Percentiles rank a stretch among this genome's conserved stretches.
These are phyloP conservation scores for Cucumis sativus DNA, from an alignment of 306 rosid genomes.

Conservation along the genomic window DNA sequence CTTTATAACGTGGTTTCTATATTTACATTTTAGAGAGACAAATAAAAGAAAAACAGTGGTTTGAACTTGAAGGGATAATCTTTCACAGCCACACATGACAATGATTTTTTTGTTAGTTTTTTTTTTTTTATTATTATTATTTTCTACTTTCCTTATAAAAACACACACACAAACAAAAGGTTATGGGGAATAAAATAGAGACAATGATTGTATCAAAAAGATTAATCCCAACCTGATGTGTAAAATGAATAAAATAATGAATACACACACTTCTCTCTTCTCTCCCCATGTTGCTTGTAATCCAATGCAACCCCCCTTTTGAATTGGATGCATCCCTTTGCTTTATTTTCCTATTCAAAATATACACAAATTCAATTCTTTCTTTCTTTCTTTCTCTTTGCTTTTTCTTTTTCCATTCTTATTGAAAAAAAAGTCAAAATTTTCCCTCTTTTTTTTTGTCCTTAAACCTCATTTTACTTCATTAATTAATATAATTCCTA, in stretches of 20 bases:
- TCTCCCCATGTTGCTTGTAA: background rate
- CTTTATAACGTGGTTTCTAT: too few species aligned
- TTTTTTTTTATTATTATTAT: too few species aligned
- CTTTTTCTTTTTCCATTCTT: background rate
- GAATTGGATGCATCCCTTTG: background rate
- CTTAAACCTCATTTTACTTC: background rate
- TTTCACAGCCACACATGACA: background rate
- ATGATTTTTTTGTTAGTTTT: background rate
- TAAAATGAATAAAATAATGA: constrained; percentile 6
- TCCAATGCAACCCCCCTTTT: background rate
- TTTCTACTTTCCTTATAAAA: too few species aligned
- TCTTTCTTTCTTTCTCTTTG: background rate
- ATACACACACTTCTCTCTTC: background rate
- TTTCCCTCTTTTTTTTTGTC: background rate
- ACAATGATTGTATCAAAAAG: constrained; percentile 42
- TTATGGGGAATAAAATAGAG: background rate
- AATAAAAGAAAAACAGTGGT: background rate
- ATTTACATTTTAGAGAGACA: too few species aligned
- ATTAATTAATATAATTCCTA: background rate
- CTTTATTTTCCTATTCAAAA: background rate
- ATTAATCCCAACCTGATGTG: constrained; percentile 34
- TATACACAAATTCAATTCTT: background rate
- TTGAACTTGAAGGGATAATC: background rate
- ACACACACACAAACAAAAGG: background rate
- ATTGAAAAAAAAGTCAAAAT: background rate